phyloP scores from a whole-genome alignment of 306 rosid species.

The Psophocarpus tetragonolobus region DNA sequence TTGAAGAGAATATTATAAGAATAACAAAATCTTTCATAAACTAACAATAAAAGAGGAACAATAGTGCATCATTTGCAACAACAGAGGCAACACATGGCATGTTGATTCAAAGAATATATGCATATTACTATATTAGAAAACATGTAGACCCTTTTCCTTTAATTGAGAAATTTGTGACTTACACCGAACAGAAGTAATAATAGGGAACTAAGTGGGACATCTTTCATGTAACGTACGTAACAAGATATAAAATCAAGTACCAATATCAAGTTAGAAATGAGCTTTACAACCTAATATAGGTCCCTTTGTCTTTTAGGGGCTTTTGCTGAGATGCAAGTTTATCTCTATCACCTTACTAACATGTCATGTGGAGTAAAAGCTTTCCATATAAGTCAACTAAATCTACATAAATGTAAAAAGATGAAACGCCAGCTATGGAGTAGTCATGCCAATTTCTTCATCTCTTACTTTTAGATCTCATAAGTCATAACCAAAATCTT shows the following conservation, averaged over 20 bases:
- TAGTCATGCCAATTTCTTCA: neutral
- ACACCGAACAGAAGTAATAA: neutral
- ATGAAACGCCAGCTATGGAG: neutral
- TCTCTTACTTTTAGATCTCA: neutral
- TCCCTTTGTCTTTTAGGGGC: neutral
- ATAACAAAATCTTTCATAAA: neutral
- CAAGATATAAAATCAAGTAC: neutral
- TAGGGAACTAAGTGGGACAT: neutral
- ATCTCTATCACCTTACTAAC: neutral
- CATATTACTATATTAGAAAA: neutral
- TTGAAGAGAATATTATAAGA: neutral
- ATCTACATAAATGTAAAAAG: neutral
- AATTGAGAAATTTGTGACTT: neutral
- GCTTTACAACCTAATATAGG: constrained; percentile 9
- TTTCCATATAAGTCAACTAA: neutral
- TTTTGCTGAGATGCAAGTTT: neutral
- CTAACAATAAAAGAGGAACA: neutral
- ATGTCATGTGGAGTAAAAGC: neutral
- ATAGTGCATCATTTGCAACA: constrained; percentile 2
- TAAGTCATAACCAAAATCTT: neutral
- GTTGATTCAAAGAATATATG: neutral
- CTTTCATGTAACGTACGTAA: neutral
- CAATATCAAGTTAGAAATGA: neutral
- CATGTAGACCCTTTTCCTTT: neutral
- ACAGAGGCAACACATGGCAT: constrained; percentile 16